phyloP scores from a whole-genome alignment of 179 eudicot genomes.

The Patellifolia procumbens region DNA sequence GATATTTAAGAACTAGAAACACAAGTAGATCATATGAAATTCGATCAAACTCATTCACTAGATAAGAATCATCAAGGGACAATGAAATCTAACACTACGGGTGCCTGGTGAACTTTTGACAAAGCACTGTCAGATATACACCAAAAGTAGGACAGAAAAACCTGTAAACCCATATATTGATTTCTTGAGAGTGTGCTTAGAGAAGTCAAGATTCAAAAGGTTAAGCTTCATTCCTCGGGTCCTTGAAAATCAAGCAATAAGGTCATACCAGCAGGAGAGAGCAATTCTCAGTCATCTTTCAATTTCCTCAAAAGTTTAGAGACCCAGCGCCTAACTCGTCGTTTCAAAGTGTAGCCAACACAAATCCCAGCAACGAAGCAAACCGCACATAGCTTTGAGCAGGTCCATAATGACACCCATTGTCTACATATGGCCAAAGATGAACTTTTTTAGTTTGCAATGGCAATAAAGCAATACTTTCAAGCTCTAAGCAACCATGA shows the following conservation, averaged over 20 bases:
- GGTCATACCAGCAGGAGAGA: conserved; percentile 11
- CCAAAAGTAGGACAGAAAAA: neutral
- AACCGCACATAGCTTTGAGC: conserved; percentile 61
- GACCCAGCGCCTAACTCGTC: conserved; percentile 62
- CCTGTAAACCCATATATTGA: neutral
- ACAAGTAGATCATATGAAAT: neutral
- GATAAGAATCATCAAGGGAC: neutral
- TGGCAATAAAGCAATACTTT: neutral
- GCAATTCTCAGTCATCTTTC: conserved; percentile 47
- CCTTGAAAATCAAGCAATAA: neutral
- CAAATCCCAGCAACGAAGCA: conserved; percentile 60
- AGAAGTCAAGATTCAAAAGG: neutral
- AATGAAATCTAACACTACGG: neutral
- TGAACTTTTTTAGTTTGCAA: neutral
- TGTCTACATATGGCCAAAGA: conserved; percentile 35
- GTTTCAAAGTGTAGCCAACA: conserved; percentile 63
- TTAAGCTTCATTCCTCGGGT: neutral
- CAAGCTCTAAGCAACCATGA: neutral
- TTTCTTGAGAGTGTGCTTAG: neutral
- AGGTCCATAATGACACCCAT: conserved; percentile 50
- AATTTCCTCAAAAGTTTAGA: conserved; percentile 44
- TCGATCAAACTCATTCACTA: neutral
- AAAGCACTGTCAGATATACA: conserved; percentile 3
- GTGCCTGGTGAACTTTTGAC: neutral
- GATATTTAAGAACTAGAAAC: neutral